A percentile compares a stretch with the other conserved stretches of the same genome.
These are phyloP conservation scores for Chlamydomonas incerta DNA, from an alignment of 139 green algal species.

Conservation along the genomic window DNA sequence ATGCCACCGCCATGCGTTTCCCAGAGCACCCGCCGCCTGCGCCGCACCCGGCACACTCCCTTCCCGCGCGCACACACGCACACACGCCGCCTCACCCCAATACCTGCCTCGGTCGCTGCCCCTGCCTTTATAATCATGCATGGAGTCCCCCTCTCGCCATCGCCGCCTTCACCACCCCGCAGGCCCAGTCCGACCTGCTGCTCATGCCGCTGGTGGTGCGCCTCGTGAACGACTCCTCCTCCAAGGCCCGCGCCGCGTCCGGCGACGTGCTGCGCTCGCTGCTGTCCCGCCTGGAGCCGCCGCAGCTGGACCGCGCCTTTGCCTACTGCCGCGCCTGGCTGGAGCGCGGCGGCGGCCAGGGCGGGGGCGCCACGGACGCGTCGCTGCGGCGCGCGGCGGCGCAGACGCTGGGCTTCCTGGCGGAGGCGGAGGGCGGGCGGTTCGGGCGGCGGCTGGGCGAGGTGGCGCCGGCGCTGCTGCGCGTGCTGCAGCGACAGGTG, in stretches of 20 bases:
- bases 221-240: constrained; percentile 81
- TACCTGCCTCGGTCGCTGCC: no score
- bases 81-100: no score
- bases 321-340: constrained; percentile 53
- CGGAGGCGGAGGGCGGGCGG: constrained; percentile 60
- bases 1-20: no score
- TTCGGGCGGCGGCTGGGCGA: constrained; percentile 54
- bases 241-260: constrained; percentile 57
- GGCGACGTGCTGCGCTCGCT: constrained; percentile 68
- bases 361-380: constrained; percentile 48
- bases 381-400: constrained; percentile 65
- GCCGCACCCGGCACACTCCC: no score
- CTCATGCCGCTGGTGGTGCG: constrained; percentile 88
- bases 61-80: no score
- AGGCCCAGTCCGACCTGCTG: constrained; percentile 68
- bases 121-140: no score
- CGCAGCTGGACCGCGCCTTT: constrained; percentile 59
- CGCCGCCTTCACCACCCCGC: background rate
- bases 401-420: constrained; percentile 69
- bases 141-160: background rate
- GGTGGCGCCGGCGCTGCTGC: constrained; percentile 50
- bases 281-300: constrained; percentile 57
- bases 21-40: no score
- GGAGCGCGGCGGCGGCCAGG: background rate
- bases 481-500: constrained; percentile 50